Evolutionary conservation across 1,284 basidiomycete genomes (phyloP).

Genomic region (Boletus semigastroideus): DNA sequence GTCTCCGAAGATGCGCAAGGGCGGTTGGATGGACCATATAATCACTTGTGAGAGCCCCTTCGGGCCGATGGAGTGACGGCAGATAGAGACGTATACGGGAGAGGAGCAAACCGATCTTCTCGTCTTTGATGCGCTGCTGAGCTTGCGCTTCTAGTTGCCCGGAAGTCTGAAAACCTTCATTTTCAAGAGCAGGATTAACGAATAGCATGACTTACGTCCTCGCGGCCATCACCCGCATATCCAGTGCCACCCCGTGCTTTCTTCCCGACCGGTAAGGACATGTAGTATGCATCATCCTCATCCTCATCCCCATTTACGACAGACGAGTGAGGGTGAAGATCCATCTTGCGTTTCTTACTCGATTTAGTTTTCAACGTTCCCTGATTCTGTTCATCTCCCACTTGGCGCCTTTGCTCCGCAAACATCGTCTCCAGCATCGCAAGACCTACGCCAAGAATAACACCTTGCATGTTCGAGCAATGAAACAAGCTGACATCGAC

Average conservation of each 20-base stretch:
- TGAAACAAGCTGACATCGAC: slow-evolving; percentile 71
- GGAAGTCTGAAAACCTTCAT: slow-evolving; percentile 51
- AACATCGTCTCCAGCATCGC: slow-evolving; percentile 75
- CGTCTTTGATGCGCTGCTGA: slow-evolving; percentile 70
- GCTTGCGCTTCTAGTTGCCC: slow-evolving; percentile 76
- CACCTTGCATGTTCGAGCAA: slow-evolving; percentile 84
- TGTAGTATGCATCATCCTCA: slow-evolving; percentile 52
- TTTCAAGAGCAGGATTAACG: neutral
- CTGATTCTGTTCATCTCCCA: slow-evolving; percentile 33
- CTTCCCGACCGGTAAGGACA: slow-evolving; percentile 45
- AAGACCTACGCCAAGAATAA: slow-evolving; percentile 82
- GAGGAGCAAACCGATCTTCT: slow-evolving; percentile 66
- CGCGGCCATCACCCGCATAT: slow-evolving; percentile 75
- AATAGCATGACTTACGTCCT: slow-evolving; percentile 65
- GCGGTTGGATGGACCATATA: slow-evolving; percentile 87
- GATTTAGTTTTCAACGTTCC: slow-evolving; percentile 40
- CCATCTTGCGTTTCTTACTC: slow-evolving; percentile 54
- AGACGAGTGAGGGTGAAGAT: slow-evolving; percentile 28
- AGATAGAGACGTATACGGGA: slow-evolving; percentile 73
- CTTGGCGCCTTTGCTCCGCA: slow-evolving; percentile 52
- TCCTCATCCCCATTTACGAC: slow-evolving; percentile 48
- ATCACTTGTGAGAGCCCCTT: slow-evolving; percentile 78
- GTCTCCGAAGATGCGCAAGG: slow-evolving; percentile 82
- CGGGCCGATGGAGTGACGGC: slow-evolving; percentile 70
- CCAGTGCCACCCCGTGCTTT: slow-evolving; percentile 77